Base-by-base conservation (phyloP, 2,329 filamentous ascomycete genomes). In the Passalora sequoiae region DNA sequence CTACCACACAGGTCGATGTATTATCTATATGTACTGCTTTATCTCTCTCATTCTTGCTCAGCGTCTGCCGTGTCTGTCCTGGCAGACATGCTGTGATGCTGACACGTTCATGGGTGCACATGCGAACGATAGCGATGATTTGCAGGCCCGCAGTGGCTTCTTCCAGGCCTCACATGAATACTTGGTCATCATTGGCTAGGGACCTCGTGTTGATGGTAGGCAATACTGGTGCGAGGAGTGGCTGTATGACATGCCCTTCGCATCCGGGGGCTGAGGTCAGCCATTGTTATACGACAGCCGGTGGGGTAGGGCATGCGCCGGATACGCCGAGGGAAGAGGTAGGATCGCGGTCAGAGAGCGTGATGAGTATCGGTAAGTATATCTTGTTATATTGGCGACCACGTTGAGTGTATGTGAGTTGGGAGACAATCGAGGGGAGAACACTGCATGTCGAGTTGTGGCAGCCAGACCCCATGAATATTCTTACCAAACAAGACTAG, bases 261-360 rank as follows among this genome's bases (percentile, higher is more conserved):
- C 4, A 8, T 16, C 22, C 15, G 21, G 22, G 15, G 25, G 25
- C 12, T 21, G 24, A 20, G 21, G 38, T 40, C 38, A 40, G 38
- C 38, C 38, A 21, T 29, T 21, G 38, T 40, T 17, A 31, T 27
- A 31, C 38, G 27, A 40, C 38, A 40, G 25, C 38, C 27, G 38
- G 38, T 19, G 38, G 27, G 15, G 24, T 27, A 27, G 24, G 24
- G 6, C 12, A 27, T 12, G 24, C 24, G 24, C 24, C 24, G 24
- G 24, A 6, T 7, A 27, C 12, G 24, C 24, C 24, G 24, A 27
- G 24, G 12, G 12, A 12, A 6, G 6, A 7, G 12, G 6, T 27
- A 27, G 6, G 24, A 27, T 12, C 6, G n/a, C n/a, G n/a, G n/a
- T n/a, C n/a, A n/a, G n/a, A n/a, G n/a, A n/a, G n/a, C n/a, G n/a